Percentiles rank a stretch among this genome's conserved stretches.
These are phyloP conservation scores for Logfia minima DNA, from an alignment of 129 eudicot genomes.

Conservation along the genomic window DNA sequence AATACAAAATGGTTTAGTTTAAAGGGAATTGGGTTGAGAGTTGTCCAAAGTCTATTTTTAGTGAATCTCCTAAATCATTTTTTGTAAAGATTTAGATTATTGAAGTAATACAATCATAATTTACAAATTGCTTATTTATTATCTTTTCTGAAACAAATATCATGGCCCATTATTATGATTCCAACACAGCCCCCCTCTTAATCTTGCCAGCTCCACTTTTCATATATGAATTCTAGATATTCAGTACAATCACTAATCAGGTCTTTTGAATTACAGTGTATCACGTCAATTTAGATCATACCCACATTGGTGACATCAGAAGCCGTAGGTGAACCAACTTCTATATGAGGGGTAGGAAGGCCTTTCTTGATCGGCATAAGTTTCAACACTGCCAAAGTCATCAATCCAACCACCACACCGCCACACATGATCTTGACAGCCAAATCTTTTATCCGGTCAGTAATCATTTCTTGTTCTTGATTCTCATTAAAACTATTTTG, in stretches of 20 bases:
- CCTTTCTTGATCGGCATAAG: slow-evolving; percentile 50
- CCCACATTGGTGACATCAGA: slow-evolving; percentile 78
- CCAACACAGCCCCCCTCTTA: too few relatives aligned
- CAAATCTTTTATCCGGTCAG: slow-evolving; percentile 69
- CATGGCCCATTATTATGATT: too few relatives aligned
- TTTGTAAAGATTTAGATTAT: neutral
- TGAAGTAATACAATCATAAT: too few relatives aligned
- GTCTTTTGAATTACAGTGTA: neutral
- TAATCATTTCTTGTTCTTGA: slow-evolving; percentile 62
- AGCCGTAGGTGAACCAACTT: slow-evolving; percentile 55
- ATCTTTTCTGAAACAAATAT: too few relatives aligned
- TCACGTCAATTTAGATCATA: slow-evolving; percentile 40
- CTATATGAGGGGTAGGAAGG: slow-evolving; percentile 30
- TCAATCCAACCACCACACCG: slow-evolving; percentile 77
- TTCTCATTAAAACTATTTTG: slow-evolving; percentile 36
- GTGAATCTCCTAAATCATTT: neutral
- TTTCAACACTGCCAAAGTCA: slow-evolving; percentile 69
- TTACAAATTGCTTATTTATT: neutral
- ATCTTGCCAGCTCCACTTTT: neutral
- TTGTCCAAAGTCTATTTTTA: neutral
- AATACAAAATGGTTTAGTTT: neutral
- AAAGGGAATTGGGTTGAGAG: neutral
- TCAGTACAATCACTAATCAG: neutral
- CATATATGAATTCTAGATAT: neutral
- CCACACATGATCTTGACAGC: slow-evolving; percentile 87